Evolutionary conservation across 148 eudicot species (phyloP).

Genomic region (Nepenthes mirabilis): DNA sequence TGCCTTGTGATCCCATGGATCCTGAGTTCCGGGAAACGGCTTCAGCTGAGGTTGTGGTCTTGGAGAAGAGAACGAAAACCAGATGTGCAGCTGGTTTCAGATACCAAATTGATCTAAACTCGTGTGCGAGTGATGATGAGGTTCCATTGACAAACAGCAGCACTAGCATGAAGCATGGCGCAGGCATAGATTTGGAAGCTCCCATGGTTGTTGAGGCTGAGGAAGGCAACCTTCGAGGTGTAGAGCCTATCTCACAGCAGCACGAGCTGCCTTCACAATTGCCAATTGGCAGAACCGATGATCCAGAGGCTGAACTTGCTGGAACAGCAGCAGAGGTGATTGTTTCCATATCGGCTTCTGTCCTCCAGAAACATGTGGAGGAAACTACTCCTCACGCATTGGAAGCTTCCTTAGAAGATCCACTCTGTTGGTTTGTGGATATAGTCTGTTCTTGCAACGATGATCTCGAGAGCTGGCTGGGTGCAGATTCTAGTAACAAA

Average conservation of each 20-base stretch:
- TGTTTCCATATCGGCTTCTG: constrained; percentile 42
- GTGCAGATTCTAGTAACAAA: constrained; percentile 1
- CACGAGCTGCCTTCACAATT: constrained; percentile 6
- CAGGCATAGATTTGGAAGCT: constrained; percentile 29
- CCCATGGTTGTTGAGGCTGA: constrained; percentile 15
- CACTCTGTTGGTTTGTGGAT: constrained; percentile 49
- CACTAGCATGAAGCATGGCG: constrained; percentile 17
- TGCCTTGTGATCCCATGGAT: constrained; percentile 25
- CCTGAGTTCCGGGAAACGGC: constrained; percentile 10
- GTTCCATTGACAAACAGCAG: constrained; percentile 18
- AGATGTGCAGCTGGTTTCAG: constrained; percentile 13
- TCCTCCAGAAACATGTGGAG: constrained; percentile 8
- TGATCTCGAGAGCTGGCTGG: constrained; percentile 10
- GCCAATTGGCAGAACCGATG: constrained; percentile 5
- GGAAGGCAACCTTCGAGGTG: constrained; percentile 5
- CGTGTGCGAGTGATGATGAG: constrained; percentile 57
- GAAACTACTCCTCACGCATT: constrained; percentile 5
- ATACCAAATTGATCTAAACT: constrained; percentile 63
- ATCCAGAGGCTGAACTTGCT: constrained; percentile 20
- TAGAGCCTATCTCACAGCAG: constrained; percentile 13
- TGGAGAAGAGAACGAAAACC: constrained; percentile 23
- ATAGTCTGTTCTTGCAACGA: constrained; percentile 25
- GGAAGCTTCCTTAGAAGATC: constrained; percentile 28
- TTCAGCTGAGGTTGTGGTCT: constrained; percentile 16
- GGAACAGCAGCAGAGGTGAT: constrained; percentile 60